These are phyloP conservation scores for Myriangium duriaei DNA, from an alignment of 2,329 filamentous ascomycete species.

Conservation along the genomic window DNA sequence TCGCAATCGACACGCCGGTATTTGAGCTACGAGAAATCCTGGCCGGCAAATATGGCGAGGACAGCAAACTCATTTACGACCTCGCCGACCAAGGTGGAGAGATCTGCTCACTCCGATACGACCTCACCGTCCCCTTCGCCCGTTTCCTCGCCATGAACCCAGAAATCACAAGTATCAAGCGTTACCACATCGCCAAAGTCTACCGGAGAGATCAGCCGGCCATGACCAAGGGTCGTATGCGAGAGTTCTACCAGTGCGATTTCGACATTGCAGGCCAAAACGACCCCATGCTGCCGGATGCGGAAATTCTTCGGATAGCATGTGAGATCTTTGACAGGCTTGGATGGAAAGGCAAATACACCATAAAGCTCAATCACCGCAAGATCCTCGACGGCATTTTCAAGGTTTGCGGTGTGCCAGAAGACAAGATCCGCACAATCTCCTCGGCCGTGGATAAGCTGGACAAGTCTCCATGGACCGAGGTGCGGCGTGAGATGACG, in stretches of 20 bases:
- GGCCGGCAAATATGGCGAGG: conserved; percentile 82
- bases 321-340: conserved; percentile 75
- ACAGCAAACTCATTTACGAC: conserved; percentile 85
- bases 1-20: conserved; percentile 68
- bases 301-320: conserved; percentile 74
- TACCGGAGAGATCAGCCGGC: conserved; percentile 71
- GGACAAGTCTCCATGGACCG: conserved; percentile 77
- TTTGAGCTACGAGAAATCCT: conserved; percentile 83
- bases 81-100: conserved; percentile 80
- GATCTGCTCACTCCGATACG: conserved; percentile 72
- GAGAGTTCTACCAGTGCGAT: conserved; percentile 96
- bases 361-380: conserved; percentile 90
- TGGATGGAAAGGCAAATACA: conserved; percentile 60
- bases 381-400: conserved; percentile 91
- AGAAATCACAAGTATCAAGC: conserved; percentile 69
- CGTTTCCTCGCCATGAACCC: conserved; percentile 89
- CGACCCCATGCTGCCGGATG: conserved; percentile 85
- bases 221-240: conserved; percentile 83
- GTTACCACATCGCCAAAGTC: conserved; percentile 92
- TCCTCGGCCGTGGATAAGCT: conserved; percentile 92
- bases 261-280: conserved; percentile 85
- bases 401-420: conserved; percentile 76
- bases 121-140: conserved; percentile 80
- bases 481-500: conserved; percentile 85
- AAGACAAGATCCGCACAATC: conserved; percentile 77